A percentile compares a stretch with the other conserved stretches of the same genome.
phyloP scores from a whole-genome alignment of 192 early-diverging fungal genomes.

The Umbelopsis vinacea region DNA sequence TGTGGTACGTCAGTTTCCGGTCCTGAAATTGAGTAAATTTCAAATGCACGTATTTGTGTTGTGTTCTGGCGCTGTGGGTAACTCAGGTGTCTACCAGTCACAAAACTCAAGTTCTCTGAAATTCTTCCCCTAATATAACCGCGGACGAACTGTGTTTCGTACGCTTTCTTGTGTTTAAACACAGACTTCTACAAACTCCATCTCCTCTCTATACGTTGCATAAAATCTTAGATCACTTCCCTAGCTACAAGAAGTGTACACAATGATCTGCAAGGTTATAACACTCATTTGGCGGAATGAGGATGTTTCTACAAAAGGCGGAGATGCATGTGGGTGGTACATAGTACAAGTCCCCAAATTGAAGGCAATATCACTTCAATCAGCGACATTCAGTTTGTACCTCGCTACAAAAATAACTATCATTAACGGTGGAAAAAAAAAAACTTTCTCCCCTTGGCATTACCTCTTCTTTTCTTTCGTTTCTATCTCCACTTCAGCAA shows the following conservation, averaged over 20 bases:
- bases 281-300: neutral
- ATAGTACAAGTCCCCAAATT: constrained; percentile 3
- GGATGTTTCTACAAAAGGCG: neutral
- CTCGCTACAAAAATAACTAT: constrained; percentile 6
- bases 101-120: too few relatives aligned
- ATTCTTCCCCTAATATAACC: neutral
- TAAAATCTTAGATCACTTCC: too few relatives aligned
- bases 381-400: constrained; percentile 5
- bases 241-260: neutral
- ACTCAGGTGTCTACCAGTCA: too few relatives aligned
- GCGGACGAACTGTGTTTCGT: neutral
- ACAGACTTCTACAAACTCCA: too few relatives aligned
- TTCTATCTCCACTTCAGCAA: neutral
- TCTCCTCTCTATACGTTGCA: too few relatives aligned
- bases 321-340: constrained; percentile 21
- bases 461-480: neutral
- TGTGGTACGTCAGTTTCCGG: too few relatives aligned
- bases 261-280: neutral
- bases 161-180: neutral
- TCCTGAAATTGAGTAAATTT: too few relatives aligned
- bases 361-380: constrained; percentile 9
- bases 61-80: too few relatives aligned
- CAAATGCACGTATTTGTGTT: too few relatives aligned
- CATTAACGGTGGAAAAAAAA: neutral
- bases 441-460: constrained; percentile 5